Conservation (phyloP, 441 rosid genomes). For the Gossypium gossypioides region DNA sequence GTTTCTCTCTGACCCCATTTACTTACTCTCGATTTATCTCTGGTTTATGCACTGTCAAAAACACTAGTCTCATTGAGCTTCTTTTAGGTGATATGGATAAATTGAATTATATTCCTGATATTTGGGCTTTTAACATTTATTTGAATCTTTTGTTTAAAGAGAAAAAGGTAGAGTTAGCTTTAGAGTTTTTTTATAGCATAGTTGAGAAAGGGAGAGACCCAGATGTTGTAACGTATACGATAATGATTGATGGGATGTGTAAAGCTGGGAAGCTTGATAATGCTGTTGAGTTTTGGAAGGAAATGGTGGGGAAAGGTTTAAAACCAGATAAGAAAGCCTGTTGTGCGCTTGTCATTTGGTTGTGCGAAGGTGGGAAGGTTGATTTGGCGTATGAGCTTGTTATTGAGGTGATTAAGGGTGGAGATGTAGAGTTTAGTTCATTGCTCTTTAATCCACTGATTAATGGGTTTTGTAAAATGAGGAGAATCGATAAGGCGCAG, state of each 20-base stretch:
- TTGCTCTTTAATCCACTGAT: conserved; percentile 67
- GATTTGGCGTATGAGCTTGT: conserved; percentile 82
- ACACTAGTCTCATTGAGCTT: conserved; percentile 43
- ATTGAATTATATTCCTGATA: conserved; percentile 50
- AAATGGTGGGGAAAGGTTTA: conserved; percentile 53
- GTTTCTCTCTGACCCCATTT: conserved; percentile 62
- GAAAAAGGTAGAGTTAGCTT: conserved; percentile 37
- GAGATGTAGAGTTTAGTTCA: conserved; percentile 37
- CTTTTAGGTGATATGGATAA: conserved; percentile 62
- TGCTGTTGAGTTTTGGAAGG: conserved; percentile 54
- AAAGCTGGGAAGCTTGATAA: conserved; percentile 40
- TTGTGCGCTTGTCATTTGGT: conserved; percentile 52
- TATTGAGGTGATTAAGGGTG: conserved; percentile 51
- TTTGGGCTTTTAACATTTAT: conserved; percentile 68
- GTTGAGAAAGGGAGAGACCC: conserved; percentile 52
- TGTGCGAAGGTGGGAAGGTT: conserved; percentile 64
- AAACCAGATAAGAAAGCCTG: conserved; percentile 54
- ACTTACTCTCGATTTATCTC: conserved; percentile 89
- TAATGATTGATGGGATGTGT: conserved; percentile 57
- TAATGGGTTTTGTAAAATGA: conserved; percentile 65
- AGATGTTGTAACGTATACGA: conserved; percentile 76
- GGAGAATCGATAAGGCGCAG: conserved; percentile 63
- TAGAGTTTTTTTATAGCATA: conserved; percentile 51
- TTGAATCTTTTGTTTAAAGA: conserved; percentile 60
- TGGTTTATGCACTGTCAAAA: conserved; percentile 53